Evolutionary conservation across 495 filamentous ascomycete genomes (phyloP).

Genomic region (Penicillium longicatenatum): DNA sequence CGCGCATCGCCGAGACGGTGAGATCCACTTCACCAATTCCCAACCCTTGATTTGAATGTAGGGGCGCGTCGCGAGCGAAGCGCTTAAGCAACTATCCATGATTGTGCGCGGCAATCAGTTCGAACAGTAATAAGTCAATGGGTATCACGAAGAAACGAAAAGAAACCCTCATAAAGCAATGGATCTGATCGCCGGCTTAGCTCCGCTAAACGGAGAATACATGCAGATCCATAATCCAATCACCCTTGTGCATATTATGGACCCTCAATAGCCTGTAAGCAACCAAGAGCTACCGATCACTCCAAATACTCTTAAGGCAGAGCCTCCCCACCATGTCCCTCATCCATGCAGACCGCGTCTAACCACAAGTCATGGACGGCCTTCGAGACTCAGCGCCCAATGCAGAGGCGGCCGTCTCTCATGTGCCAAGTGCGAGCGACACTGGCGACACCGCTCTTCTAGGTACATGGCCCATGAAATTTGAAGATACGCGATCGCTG

Average conservation of each 20-base stretch:
- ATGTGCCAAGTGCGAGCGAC: background rate
- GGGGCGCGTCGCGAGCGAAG: background rate
- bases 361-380: background rate
- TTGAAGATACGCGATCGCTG: background rate
- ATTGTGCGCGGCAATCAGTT: too few relatives aligned
- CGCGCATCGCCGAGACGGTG: background rate
- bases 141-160: too few relatives aligned
- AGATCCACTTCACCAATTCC: background rate
- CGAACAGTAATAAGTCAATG: too few relatives aligned
- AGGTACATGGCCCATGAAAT: conserved; percentile 20
- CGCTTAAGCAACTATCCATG: too few relatives aligned
- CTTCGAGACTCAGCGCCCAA: background rate
- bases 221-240: too few relatives aligned
- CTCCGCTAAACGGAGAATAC: too few relatives aligned
- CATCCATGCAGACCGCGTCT: background rate
- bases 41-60: background rate
- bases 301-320: background rate
- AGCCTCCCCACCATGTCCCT: background rate
- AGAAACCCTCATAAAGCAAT: too few relatives aligned
- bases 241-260: background rate
- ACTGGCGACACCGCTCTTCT: conserved; percentile 25
- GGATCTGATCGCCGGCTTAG: too few relatives aligned
- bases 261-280: background rate
- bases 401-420: background rate
- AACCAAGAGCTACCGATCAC: background rate